These are phyloP conservation scores for Garcia nutans DNA, from an alignment of 345 rosid species.

Conservation along the genomic window DNA sequence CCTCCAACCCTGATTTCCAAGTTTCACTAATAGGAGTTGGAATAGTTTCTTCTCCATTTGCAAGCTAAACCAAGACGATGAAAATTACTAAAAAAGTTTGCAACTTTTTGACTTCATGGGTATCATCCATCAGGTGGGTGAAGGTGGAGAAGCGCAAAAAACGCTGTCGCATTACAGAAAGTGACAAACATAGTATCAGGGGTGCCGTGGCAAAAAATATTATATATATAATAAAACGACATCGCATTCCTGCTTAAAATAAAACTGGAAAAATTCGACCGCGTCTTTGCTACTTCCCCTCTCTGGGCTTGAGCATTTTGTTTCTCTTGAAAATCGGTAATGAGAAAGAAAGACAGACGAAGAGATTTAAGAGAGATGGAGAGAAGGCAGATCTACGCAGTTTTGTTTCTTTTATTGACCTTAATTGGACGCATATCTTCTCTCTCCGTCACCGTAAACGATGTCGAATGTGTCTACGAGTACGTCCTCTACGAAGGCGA, in stretches of 20 bases:
- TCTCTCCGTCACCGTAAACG: slow-evolving; percentile 84
- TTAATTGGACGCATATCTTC: slow-evolving; percentile 48
- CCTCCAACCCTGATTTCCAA: slow-evolving; percentile 50
- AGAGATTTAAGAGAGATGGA: slow-evolving; percentile 12
- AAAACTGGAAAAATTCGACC: too few relatives aligned
- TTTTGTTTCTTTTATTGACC: slow-evolving; percentile 37
- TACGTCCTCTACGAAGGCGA: slow-evolving; percentile 95
- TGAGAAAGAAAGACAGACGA: neutral
- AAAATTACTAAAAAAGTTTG: too few relatives aligned
- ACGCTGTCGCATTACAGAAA: neutral
- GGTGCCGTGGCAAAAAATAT: too few relatives aligned
- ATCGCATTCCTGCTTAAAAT: neutral
- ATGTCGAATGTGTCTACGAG: slow-evolving; percentile 87
- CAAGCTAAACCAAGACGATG: neutral
- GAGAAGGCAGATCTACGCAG: slow-evolving; percentile 35
- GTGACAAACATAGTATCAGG: too few relatives aligned
- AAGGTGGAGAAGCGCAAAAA: too few relatives aligned
- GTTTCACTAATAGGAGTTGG: slow-evolving; percentile 34
- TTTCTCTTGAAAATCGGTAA: neutral
- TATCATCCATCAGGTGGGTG: too few relatives aligned
- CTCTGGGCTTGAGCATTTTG: neutral
- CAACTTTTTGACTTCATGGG: too few relatives aligned
- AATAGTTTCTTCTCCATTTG: slow-evolving; percentile 27
- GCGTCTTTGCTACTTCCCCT: too few relatives aligned
- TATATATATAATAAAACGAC: neutral